These are phyloP conservation scores for Pleurostoma richardsiae DNA, from an alignment of 2,329 filamentous ascomycete species.

Conservation along the genomic window DNA sequence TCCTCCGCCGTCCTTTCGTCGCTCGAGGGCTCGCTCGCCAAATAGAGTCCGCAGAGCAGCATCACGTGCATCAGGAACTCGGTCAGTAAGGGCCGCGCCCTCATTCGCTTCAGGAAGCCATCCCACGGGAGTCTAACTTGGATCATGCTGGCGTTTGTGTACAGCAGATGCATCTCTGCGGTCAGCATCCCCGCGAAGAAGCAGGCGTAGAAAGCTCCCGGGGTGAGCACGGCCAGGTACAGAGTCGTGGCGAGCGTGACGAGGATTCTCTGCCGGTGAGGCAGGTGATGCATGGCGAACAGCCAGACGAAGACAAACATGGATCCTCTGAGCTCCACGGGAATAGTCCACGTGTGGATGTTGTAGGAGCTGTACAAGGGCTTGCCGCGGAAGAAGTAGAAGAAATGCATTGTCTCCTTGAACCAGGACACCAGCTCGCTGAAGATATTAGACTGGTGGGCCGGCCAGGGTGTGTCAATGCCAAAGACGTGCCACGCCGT, in stretches of 20 bases:
- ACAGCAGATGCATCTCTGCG: conserved; percentile 2
- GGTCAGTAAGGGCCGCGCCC: neutral
- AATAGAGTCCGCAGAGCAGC: conserved; percentile 2
- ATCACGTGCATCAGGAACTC: neutral
- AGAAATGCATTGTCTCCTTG: conserved; percentile 4
- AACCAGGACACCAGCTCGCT: conserved; percentile 5
- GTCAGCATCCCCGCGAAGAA: conserved; percentile 7
- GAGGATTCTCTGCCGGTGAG: conserved; percentile 1
- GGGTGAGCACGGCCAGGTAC: neutral
- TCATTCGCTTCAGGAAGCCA: neutral
- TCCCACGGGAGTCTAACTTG: conserved; percentile 4
- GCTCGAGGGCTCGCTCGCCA: conserved; percentile 6
- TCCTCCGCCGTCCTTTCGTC: neutral
- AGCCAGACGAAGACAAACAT: conserved; percentile 7
- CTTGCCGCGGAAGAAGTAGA: conserved; percentile 2
- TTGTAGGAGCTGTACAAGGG: conserved; percentile 4
- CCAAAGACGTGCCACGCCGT: conserved; percentile 4
- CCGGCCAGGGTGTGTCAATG: conserved; percentile 1
- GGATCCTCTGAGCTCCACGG: conserved; percentile 4
- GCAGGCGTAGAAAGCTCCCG: conserved; percentile 2
- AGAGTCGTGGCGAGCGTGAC: conserved; percentile 1
- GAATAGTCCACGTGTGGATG: conserved; percentile 4
- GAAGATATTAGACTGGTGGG: neutral
- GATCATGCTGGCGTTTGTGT: neutral
- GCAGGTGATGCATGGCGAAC: conserved; percentile 1